These are phyloP conservation scores for Pachysolen tannophilus DNA, from an alignment of 805 yeast species.

Conservation along the genomic window DNA sequence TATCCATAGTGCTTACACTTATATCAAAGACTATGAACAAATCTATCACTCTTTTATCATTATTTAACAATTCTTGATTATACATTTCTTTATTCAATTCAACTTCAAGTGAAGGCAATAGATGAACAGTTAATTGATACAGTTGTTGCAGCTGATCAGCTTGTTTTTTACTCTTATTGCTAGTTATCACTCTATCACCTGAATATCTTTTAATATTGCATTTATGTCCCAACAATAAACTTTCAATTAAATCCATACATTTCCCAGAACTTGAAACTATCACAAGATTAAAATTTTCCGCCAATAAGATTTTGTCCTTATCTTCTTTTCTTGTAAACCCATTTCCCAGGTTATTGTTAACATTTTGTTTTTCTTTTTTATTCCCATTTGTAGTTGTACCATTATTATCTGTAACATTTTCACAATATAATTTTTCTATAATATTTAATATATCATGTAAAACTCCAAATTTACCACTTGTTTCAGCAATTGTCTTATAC, in stretches of 20 bases:
- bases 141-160: constrained; percentile 15
- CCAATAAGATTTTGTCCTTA: constrained; percentile 2
- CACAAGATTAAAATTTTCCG: constrained; percentile 42
- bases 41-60: constrained; percentile 12
- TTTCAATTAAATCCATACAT: constrained; percentile 66
- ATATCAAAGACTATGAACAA: constrained; percentile 25
- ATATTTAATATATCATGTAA: constrained; percentile 56
- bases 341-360: constrained; percentile 14
- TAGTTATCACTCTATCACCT: constrained; percentile 40
- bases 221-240: constrained; percentile 55
- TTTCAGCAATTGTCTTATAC: constrained; percentile 61
- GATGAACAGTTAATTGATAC: constrained; percentile 25
- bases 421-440: constrained; percentile 28
- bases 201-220: constrained; percentile 49
- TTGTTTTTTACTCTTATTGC: constrained; percentile 28
- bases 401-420: no score
- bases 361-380: constrained; percentile 9
- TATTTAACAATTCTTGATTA: constrained; percentile 8
- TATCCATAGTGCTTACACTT: constrained; percentile 17
- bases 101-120: constrained; percentile 30
- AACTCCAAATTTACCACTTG: constrained; percentile 78
- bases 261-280: constrained; percentile 63
- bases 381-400: constrained; percentile 17
- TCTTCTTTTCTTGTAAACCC: constrained; percentile 5
- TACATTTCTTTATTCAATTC: constrained; percentile 12